Conservation (phyloP, 352 stramenopile genomes). For the Globisporangium megalacanthum region DNA sequence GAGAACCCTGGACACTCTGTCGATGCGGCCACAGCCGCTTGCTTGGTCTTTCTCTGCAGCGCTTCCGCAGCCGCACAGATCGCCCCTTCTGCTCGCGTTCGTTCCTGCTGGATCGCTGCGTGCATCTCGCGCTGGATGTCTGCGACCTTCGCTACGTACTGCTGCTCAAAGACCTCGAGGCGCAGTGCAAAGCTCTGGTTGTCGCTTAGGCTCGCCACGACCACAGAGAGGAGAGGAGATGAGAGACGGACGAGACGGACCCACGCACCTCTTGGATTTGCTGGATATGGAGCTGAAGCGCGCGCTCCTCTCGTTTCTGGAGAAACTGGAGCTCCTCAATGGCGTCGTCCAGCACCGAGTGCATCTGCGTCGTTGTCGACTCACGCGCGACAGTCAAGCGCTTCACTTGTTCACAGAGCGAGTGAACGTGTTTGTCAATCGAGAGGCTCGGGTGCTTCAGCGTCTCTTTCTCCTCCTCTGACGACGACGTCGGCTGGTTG, state of each 20-base stretch:
- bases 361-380: slow-evolving; percentile 35
- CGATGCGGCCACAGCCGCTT: slow-evolving; percentile 8
- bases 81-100: slow-evolving; percentile 27
- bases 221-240: too few relatives aligned
- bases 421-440: slow-evolving; percentile 44
- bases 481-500: not conserved
- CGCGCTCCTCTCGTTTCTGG: slow-evolving; percentile 42
- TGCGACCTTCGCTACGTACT: slow-evolving; percentile 46
- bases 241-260: too few relatives aligned
- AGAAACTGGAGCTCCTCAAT: slow-evolving; percentile 53
- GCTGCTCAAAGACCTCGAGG: slow-evolving; percentile 56
- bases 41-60: slow-evolving; percentile 41
- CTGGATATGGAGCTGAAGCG: slow-evolving; percentile 36
- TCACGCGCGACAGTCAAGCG: slow-evolving; percentile 33
- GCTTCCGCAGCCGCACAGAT: slow-evolving; percentile 37
- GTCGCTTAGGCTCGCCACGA: too few relatives aligned
- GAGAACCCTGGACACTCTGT: not conserved
- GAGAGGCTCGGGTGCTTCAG: slow-evolving; percentile 19
- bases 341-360: slow-evolving; percentile 38
- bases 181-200: slow-evolving; percentile 43
- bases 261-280: slow-evolving; percentile 43
- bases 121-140: slow-evolving; percentile 53
- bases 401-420: slow-evolving; percentile 44
- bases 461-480: not conserved
- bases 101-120: slow-evolving; percentile 35